Conservation (phyloP, 495 filamentous ascomycete genomes). For the Aspergillus mulundensis region DNA sequence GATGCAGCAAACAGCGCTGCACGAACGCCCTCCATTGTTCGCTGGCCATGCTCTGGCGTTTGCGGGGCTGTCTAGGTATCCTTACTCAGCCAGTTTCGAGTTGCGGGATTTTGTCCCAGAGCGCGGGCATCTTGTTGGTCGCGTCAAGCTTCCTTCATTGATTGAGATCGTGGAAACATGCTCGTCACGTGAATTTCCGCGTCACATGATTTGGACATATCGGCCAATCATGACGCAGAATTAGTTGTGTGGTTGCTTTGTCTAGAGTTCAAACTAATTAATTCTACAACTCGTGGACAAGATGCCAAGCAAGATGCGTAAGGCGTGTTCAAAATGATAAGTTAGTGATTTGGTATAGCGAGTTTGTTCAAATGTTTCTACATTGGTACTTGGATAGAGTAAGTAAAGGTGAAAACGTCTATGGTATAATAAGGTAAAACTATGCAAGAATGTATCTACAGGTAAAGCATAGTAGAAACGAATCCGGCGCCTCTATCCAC, state of each 20-base stretch:
- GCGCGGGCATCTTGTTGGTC: conserved; percentile 13
- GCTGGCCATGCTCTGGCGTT: conserved; percentile 17
- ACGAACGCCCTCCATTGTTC: conserved; percentile 45
- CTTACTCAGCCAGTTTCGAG: conserved; percentile 1
- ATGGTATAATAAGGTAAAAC: neutral
- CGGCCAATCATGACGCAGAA: neutral
- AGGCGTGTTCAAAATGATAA: too few species aligned
- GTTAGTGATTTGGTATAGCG: too few species aligned
- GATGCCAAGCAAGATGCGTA: too few species aligned
- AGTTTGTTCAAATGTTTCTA: too few species aligned
- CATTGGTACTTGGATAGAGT: too few species aligned
- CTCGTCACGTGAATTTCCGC: neutral
- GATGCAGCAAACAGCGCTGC: conserved; percentile 39
- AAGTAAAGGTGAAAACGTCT: neutral
- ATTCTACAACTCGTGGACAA: too few species aligned
- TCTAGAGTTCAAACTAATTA: too few species aligned
- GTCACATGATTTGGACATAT: neutral
- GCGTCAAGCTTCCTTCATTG: neutral
- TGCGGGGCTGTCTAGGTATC: neutral
- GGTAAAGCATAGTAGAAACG: conserved; percentile 18
- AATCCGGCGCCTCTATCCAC: conserved; percentile 42
- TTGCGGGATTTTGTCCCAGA: conserved; percentile 9
- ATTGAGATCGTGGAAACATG: neutral
- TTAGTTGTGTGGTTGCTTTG: neutral
- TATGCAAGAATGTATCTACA: conserved; percentile 6